Evolutionary conservation across 805 yeast species (phyloP).

Genomic region (Nakazawaea ishiwadae): DNA sequence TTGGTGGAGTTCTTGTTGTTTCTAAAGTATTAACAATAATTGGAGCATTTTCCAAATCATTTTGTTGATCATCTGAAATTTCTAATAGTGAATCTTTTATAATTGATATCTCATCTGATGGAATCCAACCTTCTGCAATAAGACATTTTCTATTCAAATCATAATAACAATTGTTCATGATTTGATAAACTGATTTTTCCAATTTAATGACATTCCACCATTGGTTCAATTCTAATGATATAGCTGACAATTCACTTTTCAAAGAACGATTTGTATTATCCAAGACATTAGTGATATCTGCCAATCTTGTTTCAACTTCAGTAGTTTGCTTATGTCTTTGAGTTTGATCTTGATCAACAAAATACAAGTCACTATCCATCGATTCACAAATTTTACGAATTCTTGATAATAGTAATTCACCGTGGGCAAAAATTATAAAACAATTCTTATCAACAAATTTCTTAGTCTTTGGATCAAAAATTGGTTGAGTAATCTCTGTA

Average conservation of each 20-base stretch:
- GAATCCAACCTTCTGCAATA: slow-evolving; percentile 76
- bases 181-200: slow-evolving; percentile 54
- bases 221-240: slow-evolving; percentile 52
- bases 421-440: slow-evolving; percentile 90
- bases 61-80: slow-evolving; percentile 43
- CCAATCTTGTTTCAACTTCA: slow-evolving; percentile 45
- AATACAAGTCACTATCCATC: slow-evolving; percentile 74
- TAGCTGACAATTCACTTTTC: slow-evolving; percentile 60
- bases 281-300: slow-evolving; percentile 46
- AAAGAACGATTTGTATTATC: slow-evolving; percentile 48
- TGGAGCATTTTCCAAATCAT: slow-evolving; percentile 20
- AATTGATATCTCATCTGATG: slow-evolving; percentile 43
- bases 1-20: slow-evolving; percentile 67
- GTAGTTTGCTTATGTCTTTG: slow-evolving; percentile 32
- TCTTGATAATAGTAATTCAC: slow-evolving; percentile 64
- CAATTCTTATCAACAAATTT: slow-evolving; percentile 66
- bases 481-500: slow-evolving; percentile 63
- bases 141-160: slow-evolving; percentile 62
- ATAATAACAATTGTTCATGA: slow-evolving; percentile 62
- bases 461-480: slow-evolving; percentile 58
- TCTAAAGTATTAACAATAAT: slow-evolving; percentile 54
- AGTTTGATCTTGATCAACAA: slow-evolving; percentile 42
- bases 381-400: slow-evolving; percentile 85
- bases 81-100: slow-evolving; percentile 50
- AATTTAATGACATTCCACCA: slow-evolving; percentile 53